Evolutionary conservation across 2,329 filamentous ascomycete species (phyloP).

Genomic region (Ilyonectria sp.): DNA sequence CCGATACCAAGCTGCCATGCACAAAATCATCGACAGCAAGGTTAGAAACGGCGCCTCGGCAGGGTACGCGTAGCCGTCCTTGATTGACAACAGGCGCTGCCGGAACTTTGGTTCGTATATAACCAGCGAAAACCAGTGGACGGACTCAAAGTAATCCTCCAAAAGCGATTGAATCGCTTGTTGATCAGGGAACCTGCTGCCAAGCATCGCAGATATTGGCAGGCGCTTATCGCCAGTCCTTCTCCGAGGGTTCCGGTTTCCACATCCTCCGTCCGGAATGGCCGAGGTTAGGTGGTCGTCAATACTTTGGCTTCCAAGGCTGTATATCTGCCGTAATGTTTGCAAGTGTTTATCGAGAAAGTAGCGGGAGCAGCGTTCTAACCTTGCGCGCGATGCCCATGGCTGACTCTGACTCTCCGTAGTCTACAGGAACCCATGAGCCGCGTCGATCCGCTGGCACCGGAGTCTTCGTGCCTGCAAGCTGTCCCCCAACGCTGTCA

Average conservation of each 20-base stretch:
- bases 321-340: not conserved
- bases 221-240: constrained; percentile 8
- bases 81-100: constrained; percentile 48
- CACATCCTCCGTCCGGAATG: constrained; percentile 20
- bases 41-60: constrained; percentile 55
- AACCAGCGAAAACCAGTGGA: constrained; percentile 62
- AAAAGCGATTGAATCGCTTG: constrained; percentile 42
- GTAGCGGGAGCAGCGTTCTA: not conserved
- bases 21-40: constrained; percentile 54
- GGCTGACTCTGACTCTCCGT: not conserved
- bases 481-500: not conserved
- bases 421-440: not conserved
- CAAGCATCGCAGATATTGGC: constrained; percentile 24
- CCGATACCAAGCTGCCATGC: constrained; percentile 1
- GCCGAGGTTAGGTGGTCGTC: constrained; percentile 17
- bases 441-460: not conserved
- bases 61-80: constrained; percentile 52
- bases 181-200: constrained; percentile 19
- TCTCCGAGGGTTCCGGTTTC: not conserved
- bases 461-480: not conserved
- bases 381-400: not conserved
- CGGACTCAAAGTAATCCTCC: constrained; percentile 57
- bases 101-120: constrained; percentile 59
- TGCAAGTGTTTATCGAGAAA: not conserved
- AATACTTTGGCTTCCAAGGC: constrained; percentile 5